Evolutionary conservation across 208 protist genomes (phyloP).

Genomic region (Kentomonas sorsogonicus): DNA sequence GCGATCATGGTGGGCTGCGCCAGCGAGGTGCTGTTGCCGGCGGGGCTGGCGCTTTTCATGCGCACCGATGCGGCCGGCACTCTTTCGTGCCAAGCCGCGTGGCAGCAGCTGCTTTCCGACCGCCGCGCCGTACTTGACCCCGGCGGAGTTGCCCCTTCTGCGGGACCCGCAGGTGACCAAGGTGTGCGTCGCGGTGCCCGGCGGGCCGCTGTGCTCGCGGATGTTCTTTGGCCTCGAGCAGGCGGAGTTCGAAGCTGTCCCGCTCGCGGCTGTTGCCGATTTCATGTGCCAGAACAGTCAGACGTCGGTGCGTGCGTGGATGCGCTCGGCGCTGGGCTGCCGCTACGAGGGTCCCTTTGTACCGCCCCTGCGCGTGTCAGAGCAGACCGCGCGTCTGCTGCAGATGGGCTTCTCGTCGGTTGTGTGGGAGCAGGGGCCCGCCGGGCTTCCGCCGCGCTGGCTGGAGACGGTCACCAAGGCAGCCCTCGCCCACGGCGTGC

Average conservation of each 20-base stretch:
- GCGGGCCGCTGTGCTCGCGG: conserved; percentile 52
- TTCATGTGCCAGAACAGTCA: conserved; percentile 6
- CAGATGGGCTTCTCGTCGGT: conserved; percentile 30
- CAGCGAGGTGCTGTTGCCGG: conserved; percentile 55
- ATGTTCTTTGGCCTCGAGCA: no score
- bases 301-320: conserved; percentile 56
- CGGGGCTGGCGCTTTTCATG: conserved; percentile 31
- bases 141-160: no score
- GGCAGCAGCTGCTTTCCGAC: no score
- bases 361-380: conserved; percentile 56
- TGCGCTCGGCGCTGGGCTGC: conserved; percentile 76
- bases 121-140: no score
- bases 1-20: conserved; percentile 41
- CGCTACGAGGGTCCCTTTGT: conserved; percentile 72
- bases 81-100: conserved; percentile 19
- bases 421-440: conserved; percentile 58
- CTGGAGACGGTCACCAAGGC: conserved; percentile 78
- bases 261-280: conserved; percentile 18
- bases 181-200: conserved; percentile 64
- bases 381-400: conserved; percentile 53
- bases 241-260: conserved; percentile 34
- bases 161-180: no score
- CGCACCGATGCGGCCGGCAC: conserved; percentile 12
- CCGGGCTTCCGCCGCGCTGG: conserved; percentile 57
- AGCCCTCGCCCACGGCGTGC: conserved; percentile 54